These are phyloP conservation scores for Phytomonas sp. DNA, from an alignment of 208 protist species.

Conservation along the genomic window DNA sequence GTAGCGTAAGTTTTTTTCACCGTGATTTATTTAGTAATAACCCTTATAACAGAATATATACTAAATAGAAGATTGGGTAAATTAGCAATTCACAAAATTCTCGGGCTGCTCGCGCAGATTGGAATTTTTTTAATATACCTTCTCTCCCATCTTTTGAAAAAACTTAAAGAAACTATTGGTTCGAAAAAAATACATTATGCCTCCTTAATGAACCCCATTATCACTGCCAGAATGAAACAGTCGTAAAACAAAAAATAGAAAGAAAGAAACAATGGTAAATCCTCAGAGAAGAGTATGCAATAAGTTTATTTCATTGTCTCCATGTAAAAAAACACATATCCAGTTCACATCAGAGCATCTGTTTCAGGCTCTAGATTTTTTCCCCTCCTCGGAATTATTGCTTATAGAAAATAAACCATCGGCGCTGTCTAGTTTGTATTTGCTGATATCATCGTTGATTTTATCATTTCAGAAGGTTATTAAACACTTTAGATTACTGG, in stretches of 20 bases:
- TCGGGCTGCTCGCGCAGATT: background rate
- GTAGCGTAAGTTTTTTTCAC: background rate
- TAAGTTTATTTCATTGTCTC: background rate
- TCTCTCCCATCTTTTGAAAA: background rate
- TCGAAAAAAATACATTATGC: background rate
- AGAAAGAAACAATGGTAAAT: background rate
- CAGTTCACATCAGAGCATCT: background rate
- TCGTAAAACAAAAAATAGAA: background rate
- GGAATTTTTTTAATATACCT: background rate
- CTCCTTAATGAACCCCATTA: background rate
- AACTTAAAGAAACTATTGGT: background rate
- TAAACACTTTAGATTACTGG: constrained; percentile 76
- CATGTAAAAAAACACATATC: background rate
- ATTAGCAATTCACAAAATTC: background rate
- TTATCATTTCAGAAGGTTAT: constrained; percentile 80
- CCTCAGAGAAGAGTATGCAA: background rate
- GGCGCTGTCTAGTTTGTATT: constrained; percentile 27
- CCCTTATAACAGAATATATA: background rate
- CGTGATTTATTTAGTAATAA: background rate
- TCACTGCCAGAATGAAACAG: background rate
- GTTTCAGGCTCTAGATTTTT: background rate
- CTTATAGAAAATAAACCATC: background rate
- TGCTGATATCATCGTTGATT: constrained; percentile 42
- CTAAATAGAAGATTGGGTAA: background rate
- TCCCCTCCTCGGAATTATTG: background rate